A percentile compares a stretch with the other conserved stretches of the same genome.
Conservation (phyloP, 768 basidiomycete genomes). For the Leccinellum luteum region DNA sequence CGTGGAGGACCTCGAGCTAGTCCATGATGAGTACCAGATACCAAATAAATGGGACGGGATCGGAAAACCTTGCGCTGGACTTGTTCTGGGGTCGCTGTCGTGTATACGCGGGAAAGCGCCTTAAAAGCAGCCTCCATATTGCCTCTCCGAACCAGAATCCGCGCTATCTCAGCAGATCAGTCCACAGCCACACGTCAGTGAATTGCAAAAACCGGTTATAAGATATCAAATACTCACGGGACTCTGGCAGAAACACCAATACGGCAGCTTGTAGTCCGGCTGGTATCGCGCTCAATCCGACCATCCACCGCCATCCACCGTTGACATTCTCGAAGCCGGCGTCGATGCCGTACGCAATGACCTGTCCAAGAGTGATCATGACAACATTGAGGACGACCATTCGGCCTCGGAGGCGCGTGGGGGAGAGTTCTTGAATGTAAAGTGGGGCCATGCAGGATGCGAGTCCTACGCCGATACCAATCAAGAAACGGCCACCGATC, state of each 20-base stretch:
- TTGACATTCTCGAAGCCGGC: slow-evolving; percentile 58
- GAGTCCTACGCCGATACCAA: slow-evolving; percentile 71
- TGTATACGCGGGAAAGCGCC: slow-evolving; percentile 68
- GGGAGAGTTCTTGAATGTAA: slow-evolving; percentile 82
- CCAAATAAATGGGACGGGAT: neutral
- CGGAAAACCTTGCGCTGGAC: slow-evolving; percentile 56
- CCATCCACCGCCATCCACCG: slow-evolving; percentile 83
- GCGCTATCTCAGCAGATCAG: slow-evolving; percentile 33
- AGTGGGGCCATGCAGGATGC: slow-evolving; percentile 78
- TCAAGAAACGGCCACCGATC: slow-evolving; percentile 72
- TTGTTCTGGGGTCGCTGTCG: slow-evolving; percentile 59
- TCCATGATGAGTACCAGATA: neutral
- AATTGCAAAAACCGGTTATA: neutral
- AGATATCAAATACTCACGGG: slow-evolving; percentile 47
- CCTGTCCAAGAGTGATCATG: slow-evolving; percentile 78
- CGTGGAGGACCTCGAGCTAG: slow-evolving; percentile 57
- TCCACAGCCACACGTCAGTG: neutral
- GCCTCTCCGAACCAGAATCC: slow-evolving; percentile 63
- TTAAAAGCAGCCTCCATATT: slow-evolving; percentile 46
- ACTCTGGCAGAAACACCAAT: slow-evolving; percentile 71
- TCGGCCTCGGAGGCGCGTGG: slow-evolving; percentile 67
- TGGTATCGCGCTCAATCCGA: slow-evolving; percentile 70
- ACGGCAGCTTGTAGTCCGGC: slow-evolving; percentile 60
- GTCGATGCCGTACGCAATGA: slow-evolving; percentile 73
- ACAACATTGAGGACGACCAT: slow-evolving; percentile 83